phyloP scores from a whole-genome alignment of 2,329 filamentous ascomycete genomes.

The Ophiobolus disseminans region DNA sequence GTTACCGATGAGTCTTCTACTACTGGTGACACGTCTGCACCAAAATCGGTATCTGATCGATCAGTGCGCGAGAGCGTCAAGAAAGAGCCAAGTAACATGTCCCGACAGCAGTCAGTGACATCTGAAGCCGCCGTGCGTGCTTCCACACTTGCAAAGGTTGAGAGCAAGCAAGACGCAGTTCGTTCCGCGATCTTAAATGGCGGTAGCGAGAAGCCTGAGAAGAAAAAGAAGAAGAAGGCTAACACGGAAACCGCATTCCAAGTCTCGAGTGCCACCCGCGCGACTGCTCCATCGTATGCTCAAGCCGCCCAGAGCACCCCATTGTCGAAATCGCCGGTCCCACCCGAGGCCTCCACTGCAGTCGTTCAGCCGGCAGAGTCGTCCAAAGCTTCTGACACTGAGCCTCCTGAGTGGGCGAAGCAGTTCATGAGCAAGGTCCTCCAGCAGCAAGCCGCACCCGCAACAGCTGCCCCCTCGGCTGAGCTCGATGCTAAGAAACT shows the following conservation, averaged over 20 bases:
- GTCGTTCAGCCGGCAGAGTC: slow-evolving; percentile 19
- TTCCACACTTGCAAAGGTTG: slow-evolving; percentile 51
- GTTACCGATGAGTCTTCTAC: slow-evolving; percentile 47
- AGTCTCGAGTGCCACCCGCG: slow-evolving; percentile 30
- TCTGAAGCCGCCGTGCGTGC: slow-evolving; percentile 50
- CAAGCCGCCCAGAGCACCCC: slow-evolving; percentile 47
- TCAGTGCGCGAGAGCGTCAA: slow-evolving; percentile 46
- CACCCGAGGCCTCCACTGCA: slow-evolving; percentile 23
- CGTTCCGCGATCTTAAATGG: slow-evolving; percentile 51
- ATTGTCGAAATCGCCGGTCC: slow-evolving; percentile 40
- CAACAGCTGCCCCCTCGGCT: slow-evolving; percentile 15
- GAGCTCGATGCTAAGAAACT: slow-evolving; percentile 62
- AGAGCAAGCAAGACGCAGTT: slow-evolving; percentile 51
- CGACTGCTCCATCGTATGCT: slow-evolving; percentile 49
- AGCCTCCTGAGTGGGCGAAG: slow-evolving; percentile 48
- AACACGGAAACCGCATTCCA: slow-evolving; percentile 58
- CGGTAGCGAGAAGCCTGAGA: slow-evolving; percentile 50
- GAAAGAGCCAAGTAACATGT: slow-evolving; percentile 44
- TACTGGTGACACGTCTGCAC: slow-evolving; percentile 45
- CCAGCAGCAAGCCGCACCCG: slow-evolving; percentile 26
- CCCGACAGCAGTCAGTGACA: slow-evolving; percentile 44
- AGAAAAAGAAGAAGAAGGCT: slow-evolving; percentile 73
- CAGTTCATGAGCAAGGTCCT: slow-evolving; percentile 41
- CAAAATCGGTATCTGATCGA: slow-evolving; percentile 44
- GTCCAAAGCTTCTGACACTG: slow-evolving; percentile 26